A percentile compares a stretch with the other conserved stretches of the same genome.
Conservation (phyloP, 305 asterid species). For the Fraxinus baroniana region DNA sequence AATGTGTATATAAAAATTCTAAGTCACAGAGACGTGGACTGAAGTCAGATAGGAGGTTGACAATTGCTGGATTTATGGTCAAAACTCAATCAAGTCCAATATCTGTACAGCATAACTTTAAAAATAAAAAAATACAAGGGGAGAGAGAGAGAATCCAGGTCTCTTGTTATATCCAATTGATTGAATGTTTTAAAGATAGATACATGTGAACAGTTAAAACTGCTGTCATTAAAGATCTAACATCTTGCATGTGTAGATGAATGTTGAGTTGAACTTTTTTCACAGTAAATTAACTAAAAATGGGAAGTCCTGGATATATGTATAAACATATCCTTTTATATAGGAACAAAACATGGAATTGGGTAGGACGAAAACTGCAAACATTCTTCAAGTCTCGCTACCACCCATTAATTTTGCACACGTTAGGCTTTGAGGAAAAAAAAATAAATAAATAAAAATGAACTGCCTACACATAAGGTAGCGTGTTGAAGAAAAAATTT, state of each 20-base stretch:
- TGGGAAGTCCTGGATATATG: neutral
- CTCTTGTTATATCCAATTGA: neutral
- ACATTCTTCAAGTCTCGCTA: neutral
- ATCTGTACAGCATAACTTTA: neutral
- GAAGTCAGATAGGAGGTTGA: neutral
- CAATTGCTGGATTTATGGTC: neutral
- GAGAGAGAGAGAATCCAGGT: neutral
- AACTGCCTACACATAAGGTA: neutral
- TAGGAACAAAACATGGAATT: neutral
- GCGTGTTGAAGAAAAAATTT: neutral
- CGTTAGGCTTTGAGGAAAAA: neutral
- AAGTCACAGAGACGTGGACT: neutral
- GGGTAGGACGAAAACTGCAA: neutral
- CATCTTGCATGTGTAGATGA: neutral
- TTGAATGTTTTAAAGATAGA: neutral
- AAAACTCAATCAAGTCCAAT: neutral
- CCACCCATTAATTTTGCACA: neutral
- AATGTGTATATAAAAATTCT: slow-evolving; percentile 27
- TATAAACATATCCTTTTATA: neutral
- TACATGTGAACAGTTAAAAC: slow-evolving; percentile 2
- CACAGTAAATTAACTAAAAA: neutral
- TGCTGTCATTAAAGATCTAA: neutral
- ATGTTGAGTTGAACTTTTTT: neutral
- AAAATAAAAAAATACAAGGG: neutral
- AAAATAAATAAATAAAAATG: neutral